Evolutionary conservation across 305 asterid species (phyloP).

Genomic region (Fraxinus ornus): DNA sequence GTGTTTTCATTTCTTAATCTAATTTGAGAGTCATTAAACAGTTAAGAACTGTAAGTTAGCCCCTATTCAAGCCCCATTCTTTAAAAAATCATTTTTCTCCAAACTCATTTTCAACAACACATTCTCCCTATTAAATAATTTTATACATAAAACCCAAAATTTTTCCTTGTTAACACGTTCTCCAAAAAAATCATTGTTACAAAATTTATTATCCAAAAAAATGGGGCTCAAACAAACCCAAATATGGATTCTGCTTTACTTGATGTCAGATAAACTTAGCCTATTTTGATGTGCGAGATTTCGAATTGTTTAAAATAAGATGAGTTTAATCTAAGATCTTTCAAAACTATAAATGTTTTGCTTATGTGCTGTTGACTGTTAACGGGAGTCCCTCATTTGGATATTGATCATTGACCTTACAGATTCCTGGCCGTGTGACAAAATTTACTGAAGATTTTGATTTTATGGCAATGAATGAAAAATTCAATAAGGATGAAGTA

Average conservation of each 20-base stretch:
- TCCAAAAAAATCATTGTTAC: no score
- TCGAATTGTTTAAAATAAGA: neutral
- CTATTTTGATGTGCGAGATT: neutral
- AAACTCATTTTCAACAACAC: no score
- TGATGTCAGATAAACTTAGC: neutral
- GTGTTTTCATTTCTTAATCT: neutral
- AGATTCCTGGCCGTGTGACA: slow-evolving; percentile 59
- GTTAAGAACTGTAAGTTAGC: neutral
- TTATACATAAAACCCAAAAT: no score
- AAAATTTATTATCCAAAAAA: no score
- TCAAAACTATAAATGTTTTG: neutral
- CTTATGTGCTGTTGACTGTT: neutral
- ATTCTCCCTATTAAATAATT: no score
- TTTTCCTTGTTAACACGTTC: no score
- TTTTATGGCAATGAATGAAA: slow-evolving; percentile 94
- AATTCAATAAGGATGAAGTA: slow-evolving; percentile 92
- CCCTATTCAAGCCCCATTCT: no score
- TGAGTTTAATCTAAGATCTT: neutral
- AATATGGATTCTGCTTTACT: neutral
- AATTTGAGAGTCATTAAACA: neutral
- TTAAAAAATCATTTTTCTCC: no score
- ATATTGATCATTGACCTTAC: slow-evolving; percentile 29
- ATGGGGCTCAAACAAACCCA: no score
- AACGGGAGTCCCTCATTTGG: neutral
- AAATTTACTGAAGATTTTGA: slow-evolving; percentile 88